Base-by-base conservation (phyloP, 202 grass and related monocot species). In the Dendrocalamus latiflorus region DNA sequence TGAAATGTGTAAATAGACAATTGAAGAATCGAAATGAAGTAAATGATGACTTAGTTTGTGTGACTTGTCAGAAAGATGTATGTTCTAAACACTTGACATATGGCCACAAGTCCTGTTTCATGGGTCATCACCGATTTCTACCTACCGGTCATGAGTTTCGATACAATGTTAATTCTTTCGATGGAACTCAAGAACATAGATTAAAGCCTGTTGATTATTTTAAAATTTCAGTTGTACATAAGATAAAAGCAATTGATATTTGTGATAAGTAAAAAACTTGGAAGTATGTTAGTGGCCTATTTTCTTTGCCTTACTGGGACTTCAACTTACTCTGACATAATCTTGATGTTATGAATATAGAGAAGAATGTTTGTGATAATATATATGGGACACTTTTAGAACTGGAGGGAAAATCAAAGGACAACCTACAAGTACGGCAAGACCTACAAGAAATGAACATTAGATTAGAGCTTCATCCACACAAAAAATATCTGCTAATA, bases 41-140 rank as follows among this genome's bases (percentile, higher is more conserved):
- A 26, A 26, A 26, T 26, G 26, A 26, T 26, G 26, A 26, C 26
- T 26, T 26, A 26, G 26, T 26, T 26, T 26, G 26, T 26, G 26
- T 26, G 26, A 26, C 26, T 26, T 26, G 26, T 26, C 26, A 26
- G 26, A 26, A 26, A 26, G 26, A 26, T 26, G 26, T 26, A 26
- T 28, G n/a, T 34, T 90, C 47, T 25, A 47, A 43, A 7, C 6
- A 18, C 4, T 66, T 91, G 39, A 68, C 16, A 6, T 12, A 75
- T 63, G 78, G 84, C 3, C 1, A 24, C 67, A 84, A 91, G 60
- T 68, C 51, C 30, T 87, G 41, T 60, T 89, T 72, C 47, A 85
- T 89, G 70, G 47, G 47, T 6, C 47, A 49, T 16, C 47, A 14
- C 1, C 14, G 15, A 16, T 49, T 49, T 49, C 14, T 49, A 49